Conservation (phyloP, 805 yeast species). For the Metschnikowia chrysomelidarum region DNA sequence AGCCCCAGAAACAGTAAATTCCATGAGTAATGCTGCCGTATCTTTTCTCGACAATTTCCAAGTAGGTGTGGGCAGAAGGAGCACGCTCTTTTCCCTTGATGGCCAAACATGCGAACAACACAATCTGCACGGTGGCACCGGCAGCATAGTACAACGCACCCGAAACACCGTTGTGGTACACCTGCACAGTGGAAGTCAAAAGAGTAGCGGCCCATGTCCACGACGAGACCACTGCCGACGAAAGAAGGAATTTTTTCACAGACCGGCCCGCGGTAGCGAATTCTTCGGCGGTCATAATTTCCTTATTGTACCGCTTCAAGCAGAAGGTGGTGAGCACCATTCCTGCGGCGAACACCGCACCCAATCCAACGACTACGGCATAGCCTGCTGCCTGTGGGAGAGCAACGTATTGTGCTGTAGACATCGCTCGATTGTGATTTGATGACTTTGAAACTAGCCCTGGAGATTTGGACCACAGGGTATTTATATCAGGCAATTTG, state of each 20-base stretch:
- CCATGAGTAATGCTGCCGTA: slow-evolving; percentile 77
- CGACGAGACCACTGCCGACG: slow-evolving; percentile 87
- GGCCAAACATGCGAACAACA: slow-evolving; percentile 81
- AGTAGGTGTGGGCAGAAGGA: slow-evolving; percentile 87
- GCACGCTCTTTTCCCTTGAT: slow-evolving; percentile 87
- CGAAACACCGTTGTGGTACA: slow-evolving; percentile 69
- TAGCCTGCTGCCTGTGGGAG: slow-evolving; percentile 82
- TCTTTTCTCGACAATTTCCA: slow-evolving; percentile 78
- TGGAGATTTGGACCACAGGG: no score
- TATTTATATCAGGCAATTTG: no score
- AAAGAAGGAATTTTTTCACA: slow-evolving; percentile 79
- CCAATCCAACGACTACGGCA: slow-evolving; percentile 86
- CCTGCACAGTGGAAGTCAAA: slow-evolving; percentile 72
- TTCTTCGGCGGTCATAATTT: slow-evolving; percentile 88
- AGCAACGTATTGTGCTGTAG: slow-evolving; percentile 25
- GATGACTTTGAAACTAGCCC: no score
- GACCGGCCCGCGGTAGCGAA: slow-evolving; percentile 91
- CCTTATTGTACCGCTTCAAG: slow-evolving; percentile 75
- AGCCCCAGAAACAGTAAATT: slow-evolving; percentile 72
- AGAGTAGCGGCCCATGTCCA: slow-evolving; percentile 78
- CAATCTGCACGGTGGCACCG: slow-evolving; percentile 89
- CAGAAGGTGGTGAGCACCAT: slow-evolving; percentile 76
- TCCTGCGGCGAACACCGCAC: slow-evolving; percentile 70
- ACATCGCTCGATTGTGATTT: slow-evolving; percentile 12
- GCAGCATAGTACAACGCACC: slow-evolving; percentile 86